Evolutionary conservation across 2,329 filamentous ascomycete genomes (phyloP), one percentile per base, ranked within the genome.

Genomic region (Saccharata proteae): DNA sequence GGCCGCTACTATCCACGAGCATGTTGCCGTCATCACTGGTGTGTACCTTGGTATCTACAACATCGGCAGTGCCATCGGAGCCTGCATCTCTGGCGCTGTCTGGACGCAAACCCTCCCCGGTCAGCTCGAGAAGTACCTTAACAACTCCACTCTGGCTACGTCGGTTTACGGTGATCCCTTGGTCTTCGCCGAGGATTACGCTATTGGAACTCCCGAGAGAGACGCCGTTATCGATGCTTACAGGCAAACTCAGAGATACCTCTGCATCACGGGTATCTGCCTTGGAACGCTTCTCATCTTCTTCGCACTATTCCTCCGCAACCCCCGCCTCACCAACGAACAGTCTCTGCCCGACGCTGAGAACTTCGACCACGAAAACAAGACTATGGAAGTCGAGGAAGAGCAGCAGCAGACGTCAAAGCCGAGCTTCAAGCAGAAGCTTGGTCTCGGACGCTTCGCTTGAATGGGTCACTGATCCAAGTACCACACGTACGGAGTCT

Each of bases 31-130:
- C 39, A 66, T 79, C 39, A 79, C 73, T 0, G 72, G 67, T 23
- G 49, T 78, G 12, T 78, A 69, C 46, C 64, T 78, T 3, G 68
- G 73, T 11, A 64, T 58, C n/a, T 77, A 77, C 54, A 72, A 71
- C 46, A 61, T 77, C 22, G 74, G 74, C 17, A 71, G 64, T 4
- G 72, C 72, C 1, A 48, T 77, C 2, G 73, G 74, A 14, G 68
- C 69, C 45, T 62, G 69, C 11, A 64, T 77, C 16, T 72, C 72
- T 0, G 73, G 72, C 10, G 68, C 70, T 13, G 65, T 78, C 38
- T 77, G 72, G 72, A 69, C 67, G 1, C 70, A 77, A 44, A 53
- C 65, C 3, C 56, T 77, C 4, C 70, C 67, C 2, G 35, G 37
- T 0, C 46, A 59, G 23, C 61, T 78, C 3, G 42, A 43, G 5